Base-by-base conservation (phyloP, 192 early-diverging fungal genomes). In the Rhizophagus clarus region DNA sequence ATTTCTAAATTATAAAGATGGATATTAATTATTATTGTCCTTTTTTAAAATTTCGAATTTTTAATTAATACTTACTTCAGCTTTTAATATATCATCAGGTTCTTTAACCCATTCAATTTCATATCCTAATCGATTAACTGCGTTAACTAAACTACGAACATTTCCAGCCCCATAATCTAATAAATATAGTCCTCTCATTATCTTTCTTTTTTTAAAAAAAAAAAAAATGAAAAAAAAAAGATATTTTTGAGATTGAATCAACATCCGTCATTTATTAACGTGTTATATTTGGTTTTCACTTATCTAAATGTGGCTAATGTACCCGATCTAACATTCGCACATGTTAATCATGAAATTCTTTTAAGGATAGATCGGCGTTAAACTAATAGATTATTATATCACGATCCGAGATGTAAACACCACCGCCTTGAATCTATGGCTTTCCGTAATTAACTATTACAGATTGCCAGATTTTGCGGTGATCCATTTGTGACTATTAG, bases 111-210 rank as follows among this genome's bases (percentile, higher is more conserved):
- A 88, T 64, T 92, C 88, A 72, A 99, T 93, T 26, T 92, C 89
- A 84, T 94, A 93, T 28, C 97, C 98, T n/a, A 98, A 88, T 79
- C 90, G 85, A 75, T 93, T 88, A 67, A 99, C 94, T 1, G 97
- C 97, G 77, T 99, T 99, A 72, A 97, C 89, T 72, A 99, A 88
- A 74, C 95, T 96, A 70, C 97, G 95, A 66, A 99, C 97, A 85
- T 99, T 99, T 34, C 98, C 98, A n/a, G 98, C 98, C 29, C 98
- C 98, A 88, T 99, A 99, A 89, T 99, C 98, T 60, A 99, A 90
- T 40, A 99, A 88, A 83, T 92, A 96, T 79, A 90, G 82, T 56
- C 87, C 88, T 31, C 82, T 72, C 89, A 91, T 91, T 66, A 3
- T 22, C 32, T 29, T 56, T 15, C 8, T 26, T n/a, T 24, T 28